Percentiles rank a stretch among this genome's conserved stretches.
Conservation (phyloP, 1,284 basidiomycete genomes). For the Laetiporus sulphureus region DNA sequence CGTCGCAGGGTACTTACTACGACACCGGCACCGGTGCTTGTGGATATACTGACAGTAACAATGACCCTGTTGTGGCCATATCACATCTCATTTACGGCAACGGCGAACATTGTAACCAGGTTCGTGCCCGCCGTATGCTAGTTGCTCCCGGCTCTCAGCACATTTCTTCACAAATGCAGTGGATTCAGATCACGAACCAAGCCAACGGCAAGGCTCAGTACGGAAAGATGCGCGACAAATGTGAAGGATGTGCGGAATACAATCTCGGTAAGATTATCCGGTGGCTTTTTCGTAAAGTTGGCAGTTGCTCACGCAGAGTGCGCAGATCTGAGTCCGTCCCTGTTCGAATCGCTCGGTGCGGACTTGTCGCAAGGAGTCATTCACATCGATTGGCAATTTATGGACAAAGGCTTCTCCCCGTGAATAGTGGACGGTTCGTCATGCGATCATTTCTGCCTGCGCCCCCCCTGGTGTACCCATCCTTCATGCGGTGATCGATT, state of each 20-base stretch:
- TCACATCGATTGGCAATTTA: constrained; percentile 14
- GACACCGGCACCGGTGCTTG: constrained; percentile 35
- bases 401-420: constrained; percentile 4
- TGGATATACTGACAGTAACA: constrained; percentile 28
- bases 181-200: constrained; percentile 25
- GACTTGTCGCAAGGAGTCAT: constrained; percentile 12
- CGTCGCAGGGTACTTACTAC: constrained; percentile 33
- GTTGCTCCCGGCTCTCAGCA: background rate
- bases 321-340: constrained; percentile 17
- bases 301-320: background rate
- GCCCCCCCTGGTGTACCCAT: no score
- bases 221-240: constrained; percentile 28
- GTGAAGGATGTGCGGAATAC: constrained; percentile 25
- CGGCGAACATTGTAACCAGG: constrained; percentile 32
- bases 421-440: no score
- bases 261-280: constrained; percentile 26
- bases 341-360: constrained; percentile 14
- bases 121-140: background rate
- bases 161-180: constrained; percentile 24
- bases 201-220: constrained; percentile 27
- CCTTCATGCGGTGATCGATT: no score
- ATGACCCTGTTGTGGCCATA: constrained; percentile 33
- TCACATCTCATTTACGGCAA: constrained; percentile 26
- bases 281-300: background rate
- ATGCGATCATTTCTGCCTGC: no score